Evolutionary conservation across 306 rosid species (phyloP).

Genomic region (Bauhinia variegata): DNA sequence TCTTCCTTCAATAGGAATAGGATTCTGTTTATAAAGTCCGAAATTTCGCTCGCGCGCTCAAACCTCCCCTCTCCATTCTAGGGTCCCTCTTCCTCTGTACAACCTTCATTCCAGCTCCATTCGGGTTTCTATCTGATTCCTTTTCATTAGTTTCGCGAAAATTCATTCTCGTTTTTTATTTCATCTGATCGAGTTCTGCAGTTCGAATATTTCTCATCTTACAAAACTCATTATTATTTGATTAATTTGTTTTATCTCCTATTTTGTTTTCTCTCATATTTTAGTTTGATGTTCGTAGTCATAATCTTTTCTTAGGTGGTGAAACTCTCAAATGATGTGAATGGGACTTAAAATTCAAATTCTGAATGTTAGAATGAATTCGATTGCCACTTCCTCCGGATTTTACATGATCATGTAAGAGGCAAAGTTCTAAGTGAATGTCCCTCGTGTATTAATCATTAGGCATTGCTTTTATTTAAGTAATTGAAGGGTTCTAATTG

Average conservation of each 20-base stretch:
- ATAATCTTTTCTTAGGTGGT: background rate
- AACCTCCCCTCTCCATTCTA: background rate
- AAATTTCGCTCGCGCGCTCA: too few relatives aligned
- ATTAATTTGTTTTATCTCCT: too few relatives aligned
- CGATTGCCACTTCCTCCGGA: conserved; percentile 19
- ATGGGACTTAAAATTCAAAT: background rate
- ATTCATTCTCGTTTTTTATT: background rate
- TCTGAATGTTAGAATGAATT: background rate
- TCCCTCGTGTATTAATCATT: background rate
- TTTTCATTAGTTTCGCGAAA: background rate
- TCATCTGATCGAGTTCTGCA: background rate
- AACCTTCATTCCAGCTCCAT: background rate
- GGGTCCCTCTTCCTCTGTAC: background rate
- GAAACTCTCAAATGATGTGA: conserved; percentile 8
- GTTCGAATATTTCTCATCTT: conserved; percentile 5
- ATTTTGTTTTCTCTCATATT: conserved; percentile 25
- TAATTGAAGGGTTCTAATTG: background rate
- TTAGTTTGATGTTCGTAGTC: too few relatives aligned
- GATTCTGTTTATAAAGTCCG: background rate
- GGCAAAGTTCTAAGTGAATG: background rate
- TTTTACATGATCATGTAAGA: background rate
- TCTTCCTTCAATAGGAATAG: background rate
- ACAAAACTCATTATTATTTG: background rate
- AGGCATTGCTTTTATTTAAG: background rate
- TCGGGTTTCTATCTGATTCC: conserved; percentile 28